A percentile compares a stretch with the other conserved stretches of the same genome.
Conservation (phyloP, 495 filamentous ascomycete genomes). For the Cairneyella variabilis region DNA sequence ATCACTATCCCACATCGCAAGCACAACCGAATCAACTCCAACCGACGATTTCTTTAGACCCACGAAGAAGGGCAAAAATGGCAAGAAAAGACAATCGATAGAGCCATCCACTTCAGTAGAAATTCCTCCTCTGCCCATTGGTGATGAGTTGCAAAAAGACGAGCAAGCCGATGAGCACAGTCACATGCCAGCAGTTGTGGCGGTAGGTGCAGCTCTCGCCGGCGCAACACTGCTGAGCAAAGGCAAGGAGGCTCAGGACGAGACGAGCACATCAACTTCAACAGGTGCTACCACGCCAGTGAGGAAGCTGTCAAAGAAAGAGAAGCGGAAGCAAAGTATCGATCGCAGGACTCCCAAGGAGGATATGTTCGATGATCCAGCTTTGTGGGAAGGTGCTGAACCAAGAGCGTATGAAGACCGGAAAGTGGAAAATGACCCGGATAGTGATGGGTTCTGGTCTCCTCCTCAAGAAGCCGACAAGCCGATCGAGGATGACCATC, state of each 20-base stretch:
- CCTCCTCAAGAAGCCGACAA: slow-evolving; percentile 9
- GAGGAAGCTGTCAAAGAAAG: slow-evolving; percentile 26
- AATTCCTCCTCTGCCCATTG: not conserved
- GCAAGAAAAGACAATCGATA: slow-evolving; percentile 17
- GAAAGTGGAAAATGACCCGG: slow-evolving; percentile 8
- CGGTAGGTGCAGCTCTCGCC: slow-evolving; percentile 22
- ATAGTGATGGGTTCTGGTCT: slow-evolving; percentile 25
- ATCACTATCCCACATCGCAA: slow-evolving; percentile 24
- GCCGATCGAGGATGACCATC: not conserved
- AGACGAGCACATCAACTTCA: not conserved
- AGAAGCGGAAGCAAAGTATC: slow-evolving; percentile 26
- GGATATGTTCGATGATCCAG: slow-evolving; percentile 41
- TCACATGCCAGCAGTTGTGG: not conserved
- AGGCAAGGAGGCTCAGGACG: slow-evolving; percentile 20
- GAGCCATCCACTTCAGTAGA: slow-evolving; percentile 1
- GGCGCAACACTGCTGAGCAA: slow-evolving; percentile 28
- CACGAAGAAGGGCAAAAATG: slow-evolving; percentile 27
- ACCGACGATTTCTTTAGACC: slow-evolving; percentile 24
- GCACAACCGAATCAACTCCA: slow-evolving; percentile 12
- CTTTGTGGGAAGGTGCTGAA: slow-evolving; percentile 53
- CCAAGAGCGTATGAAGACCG: slow-evolving; percentile 23
- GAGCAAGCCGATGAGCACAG: slow-evolving; percentile 6
- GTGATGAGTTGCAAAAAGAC: not conserved
- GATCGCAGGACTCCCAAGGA: slow-evolving; percentile 34
- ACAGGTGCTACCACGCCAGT: not conserved